Conservation (phyloP, 208 protist genomes). For the Sergeia podlipaevii region DNA sequence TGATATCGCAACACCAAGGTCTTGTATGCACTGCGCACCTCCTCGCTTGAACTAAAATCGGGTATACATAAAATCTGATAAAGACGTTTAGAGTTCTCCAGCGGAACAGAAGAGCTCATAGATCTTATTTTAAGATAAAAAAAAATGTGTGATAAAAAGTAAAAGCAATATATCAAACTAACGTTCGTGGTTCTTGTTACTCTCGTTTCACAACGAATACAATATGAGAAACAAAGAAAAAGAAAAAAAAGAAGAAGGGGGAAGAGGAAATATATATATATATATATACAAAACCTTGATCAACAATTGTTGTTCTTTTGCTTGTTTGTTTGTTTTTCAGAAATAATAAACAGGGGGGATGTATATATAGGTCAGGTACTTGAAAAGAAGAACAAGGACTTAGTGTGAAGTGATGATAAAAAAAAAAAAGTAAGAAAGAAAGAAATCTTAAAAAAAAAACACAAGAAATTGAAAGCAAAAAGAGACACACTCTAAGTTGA, state of each 20-base stretch:
- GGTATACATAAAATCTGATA: slow-evolving; percentile 88
- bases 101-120: background rate
- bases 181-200: background rate
- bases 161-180: background rate
- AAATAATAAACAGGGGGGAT: no score
- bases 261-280: background rate
- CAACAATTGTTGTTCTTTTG: no score
- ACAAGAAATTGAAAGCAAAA: background rate
- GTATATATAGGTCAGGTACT: no score
- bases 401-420: background rate
- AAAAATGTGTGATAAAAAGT: background rate
- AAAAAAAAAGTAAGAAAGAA: background rate
- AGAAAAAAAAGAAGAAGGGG: slow-evolving; percentile 2
- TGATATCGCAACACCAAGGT: slow-evolving; percentile 93
- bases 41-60: slow-evolving; percentile 75
- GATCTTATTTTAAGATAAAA: background rate
- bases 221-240: background rate
- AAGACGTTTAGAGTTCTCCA: slow-evolving; percentile 29
- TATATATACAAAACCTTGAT: no score
- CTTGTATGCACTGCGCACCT: slow-evolving; percentile 93
- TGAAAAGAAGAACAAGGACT: background rate
- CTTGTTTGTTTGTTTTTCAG: no score
- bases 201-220: background rate
- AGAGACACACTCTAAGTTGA: background rate
- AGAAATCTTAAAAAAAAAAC: background rate